Evolutionary conservation across 805 yeast genomes (phyloP).

Genomic region (Scheffersomyces lignosus): DNA sequence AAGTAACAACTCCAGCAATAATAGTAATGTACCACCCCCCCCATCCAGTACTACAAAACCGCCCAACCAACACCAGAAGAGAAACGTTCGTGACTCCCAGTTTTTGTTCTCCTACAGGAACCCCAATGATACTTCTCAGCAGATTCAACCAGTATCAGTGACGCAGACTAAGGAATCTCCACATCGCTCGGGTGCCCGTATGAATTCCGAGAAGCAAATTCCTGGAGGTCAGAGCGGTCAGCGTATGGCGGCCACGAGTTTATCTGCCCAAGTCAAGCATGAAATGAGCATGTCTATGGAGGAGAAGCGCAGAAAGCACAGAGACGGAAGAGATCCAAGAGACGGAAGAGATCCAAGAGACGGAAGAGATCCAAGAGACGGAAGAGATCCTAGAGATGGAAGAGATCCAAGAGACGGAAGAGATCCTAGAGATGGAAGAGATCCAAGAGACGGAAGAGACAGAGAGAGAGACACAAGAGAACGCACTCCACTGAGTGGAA

Average conservation of each 20-base stretch:
- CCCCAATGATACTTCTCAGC: slow-evolving; percentile 15
- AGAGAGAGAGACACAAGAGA: slow-evolving; percentile 2
- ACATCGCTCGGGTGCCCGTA: too few species aligned
- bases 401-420: slow-evolving; percentile 4
- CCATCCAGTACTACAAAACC: too few species aligned
- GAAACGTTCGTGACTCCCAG: too few species aligned
- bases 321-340: slow-evolving; percentile 1
- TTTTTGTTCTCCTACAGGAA: slow-evolving; percentile 34
- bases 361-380: background rate
- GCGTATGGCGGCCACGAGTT: too few species aligned
- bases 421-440: background rate
- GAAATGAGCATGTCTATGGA: too few species aligned
- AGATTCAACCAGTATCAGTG: too few species aligned
- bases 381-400: slow-evolving; percentile 2
- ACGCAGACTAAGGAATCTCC: too few species aligned
- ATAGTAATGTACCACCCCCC: too few species aligned
- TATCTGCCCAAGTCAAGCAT: too few species aligned
- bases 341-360: slow-evolving; percentile 1
- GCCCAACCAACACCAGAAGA: too few species aligned
- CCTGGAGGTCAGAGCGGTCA: too few species aligned
- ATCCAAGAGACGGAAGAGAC: slow-evolving; percentile 3
- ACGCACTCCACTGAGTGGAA: slow-evolving; percentile 1
- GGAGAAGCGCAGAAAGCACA: background rate
- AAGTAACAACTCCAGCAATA: slow-evolving; percentile 3
- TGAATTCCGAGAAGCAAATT: too few species aligned